phyloP scores from a whole-genome alignment of 1,284 basidiomycete species.

The Ceratobasidium sp. region DNA sequence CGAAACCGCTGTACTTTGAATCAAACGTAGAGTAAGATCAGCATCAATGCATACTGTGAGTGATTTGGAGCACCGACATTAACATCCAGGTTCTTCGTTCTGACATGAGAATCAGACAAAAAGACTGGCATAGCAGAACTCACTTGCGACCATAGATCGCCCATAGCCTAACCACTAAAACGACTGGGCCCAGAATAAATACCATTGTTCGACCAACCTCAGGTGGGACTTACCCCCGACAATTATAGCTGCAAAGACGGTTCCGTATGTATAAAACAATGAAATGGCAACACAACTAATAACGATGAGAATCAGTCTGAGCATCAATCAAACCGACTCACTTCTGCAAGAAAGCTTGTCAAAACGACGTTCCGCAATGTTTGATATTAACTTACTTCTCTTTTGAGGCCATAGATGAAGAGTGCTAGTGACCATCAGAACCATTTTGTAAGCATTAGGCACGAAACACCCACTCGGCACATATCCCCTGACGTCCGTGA shows the following conservation, averaged over 20 bases:
- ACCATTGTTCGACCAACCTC: neutral
- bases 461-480: neutral
- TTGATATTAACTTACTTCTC: neutral
- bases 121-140: too few relatives aligned
- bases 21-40: too few relatives aligned
- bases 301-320: neutral
- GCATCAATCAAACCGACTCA: neutral
- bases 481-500: neutral
- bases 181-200: neutral
- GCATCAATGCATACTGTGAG: too few relatives aligned
- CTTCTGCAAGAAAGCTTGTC: neutral
- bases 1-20: neutral
- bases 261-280: constrained; percentile 12
- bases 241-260: neutral
- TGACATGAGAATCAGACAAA: too few relatives aligned
- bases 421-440: neutral
- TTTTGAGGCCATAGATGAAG: neutral
- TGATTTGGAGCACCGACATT: too few relatives aligned
- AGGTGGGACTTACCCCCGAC: neutral
- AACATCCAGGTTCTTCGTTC: too few relatives aligned
- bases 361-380: neutral
- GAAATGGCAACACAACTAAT: neutral
- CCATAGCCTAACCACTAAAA: constrained; percentile 13
- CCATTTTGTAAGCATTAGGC: neutral
- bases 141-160: constrained; percentile 18